Evolutionary conservation across 345 rosid genomes (phyloP).

Genomic region (Camelina neglecta): DNA sequence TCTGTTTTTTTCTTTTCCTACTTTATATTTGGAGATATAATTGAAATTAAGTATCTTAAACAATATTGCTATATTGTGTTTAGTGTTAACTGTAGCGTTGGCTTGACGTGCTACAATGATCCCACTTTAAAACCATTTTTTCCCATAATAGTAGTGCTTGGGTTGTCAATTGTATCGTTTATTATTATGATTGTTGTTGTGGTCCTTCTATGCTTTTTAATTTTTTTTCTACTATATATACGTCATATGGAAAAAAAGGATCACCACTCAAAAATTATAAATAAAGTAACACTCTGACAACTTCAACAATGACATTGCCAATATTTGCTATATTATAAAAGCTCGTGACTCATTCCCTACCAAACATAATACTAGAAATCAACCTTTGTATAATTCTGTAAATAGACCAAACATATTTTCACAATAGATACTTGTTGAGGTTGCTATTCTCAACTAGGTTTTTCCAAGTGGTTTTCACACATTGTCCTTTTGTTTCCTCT

Average conservation of each 20-base stretch:
- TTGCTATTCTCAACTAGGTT: conserved; percentile 36
- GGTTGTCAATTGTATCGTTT: conserved; percentile 38
- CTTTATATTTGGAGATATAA: conserved; percentile 12
- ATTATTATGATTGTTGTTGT: conserved; percentile 23
- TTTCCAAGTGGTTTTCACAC: conserved; percentile 19
- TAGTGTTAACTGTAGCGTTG: conserved; percentile 35
- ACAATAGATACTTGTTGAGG: conserved; percentile 32
- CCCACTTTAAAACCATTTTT: conserved; percentile 36
- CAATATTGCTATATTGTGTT: conserved; percentile 8
- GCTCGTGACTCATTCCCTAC: conserved; percentile 40
- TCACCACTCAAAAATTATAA: conserved; percentile 29
- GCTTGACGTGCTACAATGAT: conserved; percentile 46
- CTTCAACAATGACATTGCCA: conserved; percentile 41
- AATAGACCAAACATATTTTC: conserved; percentile 33
- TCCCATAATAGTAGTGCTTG: conserved; percentile 35
- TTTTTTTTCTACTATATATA: neutral
- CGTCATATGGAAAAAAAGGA: conserved; percentile 28
- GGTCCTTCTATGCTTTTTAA: conserved; percentile 36
- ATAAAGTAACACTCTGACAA: conserved; percentile 35
- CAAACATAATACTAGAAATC: neutral
- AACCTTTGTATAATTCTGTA: conserved; percentile 36
- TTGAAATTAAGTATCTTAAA: neutral
- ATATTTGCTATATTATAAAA: conserved; percentile 38
- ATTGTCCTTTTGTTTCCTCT: conserved; percentile 40
- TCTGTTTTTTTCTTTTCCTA: conserved; percentile 16